Percentiles rank a stretch among this genome's conserved stretches.
Evolutionary conservation across 805 yeast genomes (phyloP).

Genomic region (Huiozyma naganishii): DNA sequence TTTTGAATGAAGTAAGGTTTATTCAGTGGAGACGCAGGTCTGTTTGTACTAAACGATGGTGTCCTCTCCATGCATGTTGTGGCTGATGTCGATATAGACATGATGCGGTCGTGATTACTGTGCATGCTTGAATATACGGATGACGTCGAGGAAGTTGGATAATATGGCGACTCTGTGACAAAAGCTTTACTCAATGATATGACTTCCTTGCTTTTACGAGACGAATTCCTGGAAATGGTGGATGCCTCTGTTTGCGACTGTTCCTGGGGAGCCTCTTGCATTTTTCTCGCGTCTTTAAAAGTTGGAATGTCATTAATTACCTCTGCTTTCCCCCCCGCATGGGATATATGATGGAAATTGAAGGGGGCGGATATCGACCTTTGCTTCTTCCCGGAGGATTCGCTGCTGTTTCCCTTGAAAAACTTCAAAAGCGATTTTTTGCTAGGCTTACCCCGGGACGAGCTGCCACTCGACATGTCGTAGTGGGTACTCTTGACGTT

Average conservation of each 20-base stretch:
- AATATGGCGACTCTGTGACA: conserved; percentile 1
- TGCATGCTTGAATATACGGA: conserved; percentile 9
- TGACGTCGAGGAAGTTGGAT: conserved; percentile 4
- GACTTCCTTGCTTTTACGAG: background rate
- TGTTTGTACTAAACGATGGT: conserved; percentile 2
- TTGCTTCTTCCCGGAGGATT: background rate
- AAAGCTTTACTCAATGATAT: conserved; percentile 4
- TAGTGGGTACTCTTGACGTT: background rate
- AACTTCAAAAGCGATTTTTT: conserved; percentile 23
- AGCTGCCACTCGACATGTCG: background rate
- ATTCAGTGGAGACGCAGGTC: background rate
- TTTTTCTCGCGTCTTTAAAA: conserved; percentile 4
- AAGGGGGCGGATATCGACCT: conserved; percentile 29
- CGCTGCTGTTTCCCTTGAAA: conserved; percentile 19
- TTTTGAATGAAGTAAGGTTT: background rate
- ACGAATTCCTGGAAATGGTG: background rate
- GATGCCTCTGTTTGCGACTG: background rate
- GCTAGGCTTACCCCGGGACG: conserved; percentile 2
- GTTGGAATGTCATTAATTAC: background rate
- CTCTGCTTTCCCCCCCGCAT: conserved; percentile 24
- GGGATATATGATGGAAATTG: conserved; percentile 32
- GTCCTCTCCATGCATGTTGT: conserved; percentile 11
- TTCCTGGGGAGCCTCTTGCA: background rate
- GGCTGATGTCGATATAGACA: conserved; percentile 25
- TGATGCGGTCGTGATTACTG: conserved; percentile 13